Percentiles rank a stretch among this genome's conserved stretches.
Evolutionary conservation across 768 basidiomycete genomes (phyloP).

Genomic region (Lactifluus subvellereus): DNA sequence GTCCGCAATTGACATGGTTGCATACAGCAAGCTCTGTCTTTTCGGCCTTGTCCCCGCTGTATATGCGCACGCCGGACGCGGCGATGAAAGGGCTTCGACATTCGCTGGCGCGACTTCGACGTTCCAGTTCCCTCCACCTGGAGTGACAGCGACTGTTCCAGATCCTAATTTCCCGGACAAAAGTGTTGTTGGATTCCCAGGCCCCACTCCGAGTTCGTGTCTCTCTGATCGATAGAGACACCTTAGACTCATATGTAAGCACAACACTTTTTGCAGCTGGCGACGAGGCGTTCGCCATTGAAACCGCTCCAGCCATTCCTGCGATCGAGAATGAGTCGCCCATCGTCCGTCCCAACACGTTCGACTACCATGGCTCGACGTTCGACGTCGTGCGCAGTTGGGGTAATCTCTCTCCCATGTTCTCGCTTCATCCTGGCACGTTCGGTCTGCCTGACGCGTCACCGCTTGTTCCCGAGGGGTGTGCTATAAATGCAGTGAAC

Average conservation of each 20-base stretch:
- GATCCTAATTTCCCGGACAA: slow-evolving; percentile 39
- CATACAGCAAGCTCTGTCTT: slow-evolving; percentile 3
- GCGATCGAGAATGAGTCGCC: slow-evolving; percentile 38
- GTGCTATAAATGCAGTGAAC: slow-evolving; percentile 42
- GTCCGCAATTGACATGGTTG: neutral
- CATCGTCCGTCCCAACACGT: slow-evolving; percentile 36
- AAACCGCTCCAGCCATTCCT: slow-evolving; percentile 36
- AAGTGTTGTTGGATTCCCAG: slow-evolving; percentile 41
- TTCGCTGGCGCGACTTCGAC: slow-evolving; percentile 41
- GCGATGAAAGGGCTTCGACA: slow-evolving; percentile 29
- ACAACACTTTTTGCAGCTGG: slow-evolving; percentile 24
- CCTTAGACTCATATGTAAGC: neutral
- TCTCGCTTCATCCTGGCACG: slow-evolving; percentile 39
- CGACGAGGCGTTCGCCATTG: slow-evolving; percentile 28
- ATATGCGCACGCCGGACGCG: neutral
- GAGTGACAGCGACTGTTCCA: slow-evolving; percentile 31
- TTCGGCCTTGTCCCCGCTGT: slow-evolving; percentile 6
- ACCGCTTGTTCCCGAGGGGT: slow-evolving; percentile 42
- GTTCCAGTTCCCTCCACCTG: slow-evolving; percentile 39
- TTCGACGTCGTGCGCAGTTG: slow-evolving; percentile 44
- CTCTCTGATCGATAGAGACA: neutral
- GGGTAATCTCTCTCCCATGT: slow-evolving; percentile 48
- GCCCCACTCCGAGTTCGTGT: slow-evolving; percentile 43
- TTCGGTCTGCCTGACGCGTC: slow-evolving; percentile 47
- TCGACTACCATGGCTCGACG: slow-evolving; percentile 29